phyloP scores from a whole-genome alignment of 441 rosid species.

The Adansonia grandidieri region DNA sequence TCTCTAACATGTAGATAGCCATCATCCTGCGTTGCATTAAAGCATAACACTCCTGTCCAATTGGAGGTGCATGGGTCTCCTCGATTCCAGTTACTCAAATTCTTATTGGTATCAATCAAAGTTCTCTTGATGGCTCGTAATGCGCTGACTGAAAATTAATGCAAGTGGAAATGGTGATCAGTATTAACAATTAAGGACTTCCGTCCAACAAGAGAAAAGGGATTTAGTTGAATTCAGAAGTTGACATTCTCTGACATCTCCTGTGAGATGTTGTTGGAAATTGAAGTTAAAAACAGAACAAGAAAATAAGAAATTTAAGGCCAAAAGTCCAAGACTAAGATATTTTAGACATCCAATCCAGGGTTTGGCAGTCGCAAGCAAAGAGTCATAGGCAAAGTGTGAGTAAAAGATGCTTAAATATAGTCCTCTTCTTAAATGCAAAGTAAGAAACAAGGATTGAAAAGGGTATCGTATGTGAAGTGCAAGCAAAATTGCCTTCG shows the following conservation, averaged over 20 bases:
- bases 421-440: background rate
- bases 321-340: conserved; percentile 13
- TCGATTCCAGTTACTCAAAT: conserved; percentile 71
- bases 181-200: conserved; percentile 1
- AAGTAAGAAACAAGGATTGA: background rate
- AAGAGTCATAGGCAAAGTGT: background rate
- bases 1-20: conserved; percentile 81
- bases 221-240: background rate
- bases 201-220: conserved; percentile 12
- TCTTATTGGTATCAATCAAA: conserved; percentile 60
- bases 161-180: conserved; percentile 10
- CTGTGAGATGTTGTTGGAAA: background rate
- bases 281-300: background rate
- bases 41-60: conserved; percentile 94
- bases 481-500: conserved; percentile 53
- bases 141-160: conserved; percentile 64
- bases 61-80: conserved; percentile 88
- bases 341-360: conserved; percentile 9
- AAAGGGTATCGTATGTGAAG: background rate
- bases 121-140: conserved; percentile 53
- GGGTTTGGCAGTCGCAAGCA: background rate
- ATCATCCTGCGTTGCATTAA: conserved; percentile 51
- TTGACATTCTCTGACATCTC: background rate
- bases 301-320: background rate
- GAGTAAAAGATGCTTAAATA: background rate